Evolutionary conservation across 1,284 basidiomycete genomes (phyloP).

Genomic region (Phylloboletellus chloephorus): DNA sequence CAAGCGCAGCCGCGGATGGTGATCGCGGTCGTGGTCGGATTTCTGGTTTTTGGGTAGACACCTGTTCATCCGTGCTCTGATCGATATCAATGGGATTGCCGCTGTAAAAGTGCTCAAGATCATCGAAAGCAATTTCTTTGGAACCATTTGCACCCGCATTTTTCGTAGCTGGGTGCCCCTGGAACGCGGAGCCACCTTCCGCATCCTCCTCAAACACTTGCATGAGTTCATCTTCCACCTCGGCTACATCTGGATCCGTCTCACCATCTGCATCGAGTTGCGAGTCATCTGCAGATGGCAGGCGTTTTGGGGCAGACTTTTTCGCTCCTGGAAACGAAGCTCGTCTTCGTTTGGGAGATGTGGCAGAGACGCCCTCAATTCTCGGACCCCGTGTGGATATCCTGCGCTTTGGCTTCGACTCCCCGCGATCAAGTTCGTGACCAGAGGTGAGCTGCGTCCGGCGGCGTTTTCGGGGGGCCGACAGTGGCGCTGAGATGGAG

Average conservation of each 20-base stretch:
- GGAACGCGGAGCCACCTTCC: conserved; percentile 12
- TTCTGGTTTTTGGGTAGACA: conserved; percentile 1
- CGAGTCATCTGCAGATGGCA: conserved; percentile 26
- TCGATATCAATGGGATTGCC: conserved; percentile 31
- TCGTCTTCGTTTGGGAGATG: conserved; percentile 20
- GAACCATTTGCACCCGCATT: conserved; percentile 2
- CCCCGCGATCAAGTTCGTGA: conserved; percentile 6
- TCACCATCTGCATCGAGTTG: conserved; percentile 34
- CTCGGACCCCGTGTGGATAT: conserved; percentile 13
- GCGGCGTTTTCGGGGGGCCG: conserved; percentile 25
- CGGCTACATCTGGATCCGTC: conserved; percentile 29
- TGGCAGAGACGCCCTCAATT: conserved; percentile 3
- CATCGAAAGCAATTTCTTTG: conserved; percentile 20
- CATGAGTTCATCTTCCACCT: conserved; percentile 34
- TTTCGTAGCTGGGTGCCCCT: not conserved
- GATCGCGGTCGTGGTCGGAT: conserved; percentile 4
- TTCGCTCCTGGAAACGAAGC: conserved; percentile 27
- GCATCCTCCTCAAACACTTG: conserved; percentile 21
- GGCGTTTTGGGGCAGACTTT: conserved; percentile 18
- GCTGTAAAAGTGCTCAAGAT: conserved; percentile 30
- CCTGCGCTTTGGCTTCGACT: conserved; percentile 11
- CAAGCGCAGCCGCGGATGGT: not conserved
- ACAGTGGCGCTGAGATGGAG: conserved; percentile 20
- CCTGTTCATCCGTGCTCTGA: conserved; percentile 19
- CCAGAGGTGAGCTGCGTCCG: conserved; percentile 8